Evolutionary conservation across 116 monocot genomes (phyloP).

Genomic region (Cymodocea nodosa): DNA sequence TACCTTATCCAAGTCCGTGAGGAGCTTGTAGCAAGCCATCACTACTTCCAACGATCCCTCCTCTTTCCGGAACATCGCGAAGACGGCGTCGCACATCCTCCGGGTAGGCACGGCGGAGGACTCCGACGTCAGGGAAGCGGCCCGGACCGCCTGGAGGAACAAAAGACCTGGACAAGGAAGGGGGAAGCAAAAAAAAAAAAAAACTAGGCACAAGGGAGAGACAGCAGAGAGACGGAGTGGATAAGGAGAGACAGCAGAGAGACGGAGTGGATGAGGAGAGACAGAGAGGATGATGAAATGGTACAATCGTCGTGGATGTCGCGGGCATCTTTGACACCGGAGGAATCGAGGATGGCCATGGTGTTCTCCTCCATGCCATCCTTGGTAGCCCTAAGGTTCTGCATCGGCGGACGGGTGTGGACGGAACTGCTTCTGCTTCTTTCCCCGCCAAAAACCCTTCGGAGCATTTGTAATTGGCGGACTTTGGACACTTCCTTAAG

Average conservation of each 20-base stretch:
- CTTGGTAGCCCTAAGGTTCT: conserved; percentile 5
- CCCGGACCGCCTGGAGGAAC: conserved; percentile 63
- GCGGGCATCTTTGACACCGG: conserved; percentile 50
- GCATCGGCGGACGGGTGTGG: conserved; percentile 10
- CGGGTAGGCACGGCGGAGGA: conserved; percentile 27
- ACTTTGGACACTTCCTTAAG: neutral
- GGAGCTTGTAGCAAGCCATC: conserved; percentile 50
- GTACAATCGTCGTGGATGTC: conserved; percentile 81
- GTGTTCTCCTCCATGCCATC: conserved; percentile 59
- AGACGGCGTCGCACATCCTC: conserved; percentile 63
- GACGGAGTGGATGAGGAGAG: neutral
- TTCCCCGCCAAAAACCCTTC: neutral
- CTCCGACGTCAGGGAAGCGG: conserved; percentile 17
- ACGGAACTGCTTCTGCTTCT: neutral
- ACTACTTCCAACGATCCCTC: conserved; percentile 54
- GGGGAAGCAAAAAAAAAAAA: neutral
- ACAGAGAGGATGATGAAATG: neutral
- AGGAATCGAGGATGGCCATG: conserved; percentile 81
- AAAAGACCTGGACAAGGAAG: conserved; percentile 21
- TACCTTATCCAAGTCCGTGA: conserved; percentile 64
- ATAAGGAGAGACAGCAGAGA: neutral
- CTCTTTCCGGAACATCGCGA: conserved; percentile 41
- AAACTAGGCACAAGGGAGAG: neutral
- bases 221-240: neutral
- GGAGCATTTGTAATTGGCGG: too few relatives aligned